Percentiles rank a stretch among this genome's conserved stretches.
phyloP scores from a whole-genome alignment of 352 stramenopile species.

The Globisporangium splendens region DNA sequence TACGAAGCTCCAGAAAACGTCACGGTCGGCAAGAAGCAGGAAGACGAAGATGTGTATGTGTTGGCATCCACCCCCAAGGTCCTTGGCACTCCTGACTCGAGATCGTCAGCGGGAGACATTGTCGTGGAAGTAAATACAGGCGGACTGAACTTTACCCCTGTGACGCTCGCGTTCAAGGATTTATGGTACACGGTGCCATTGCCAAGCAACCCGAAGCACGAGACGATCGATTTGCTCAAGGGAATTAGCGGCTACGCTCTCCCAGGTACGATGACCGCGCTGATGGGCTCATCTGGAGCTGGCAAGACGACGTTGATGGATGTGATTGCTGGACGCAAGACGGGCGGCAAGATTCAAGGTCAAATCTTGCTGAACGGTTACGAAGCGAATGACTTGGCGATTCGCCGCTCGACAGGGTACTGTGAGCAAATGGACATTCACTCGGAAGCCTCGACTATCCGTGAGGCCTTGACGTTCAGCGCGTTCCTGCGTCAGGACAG shows the following conservation, averaged over 20 bases:
- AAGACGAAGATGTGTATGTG: no score
- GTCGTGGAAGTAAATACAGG: constrained; percentile 2
- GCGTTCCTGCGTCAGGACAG: no score
- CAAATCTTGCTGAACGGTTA: constrained; percentile 51
- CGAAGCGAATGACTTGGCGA: neutral
- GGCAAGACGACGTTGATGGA: constrained; percentile 72
- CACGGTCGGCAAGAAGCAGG: constrained; percentile 21
- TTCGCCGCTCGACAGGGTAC: constrained; percentile 16
- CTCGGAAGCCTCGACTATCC: constrained; percentile 30
- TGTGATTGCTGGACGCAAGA: constrained; percentile 70
- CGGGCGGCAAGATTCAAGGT: constrained; percentile 79
- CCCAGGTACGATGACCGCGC: constrained; percentile 30
- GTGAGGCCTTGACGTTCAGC: no score
- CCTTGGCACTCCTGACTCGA: no score
- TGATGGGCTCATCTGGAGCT: constrained; percentile 32
- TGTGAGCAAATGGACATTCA: constrained; percentile 78
- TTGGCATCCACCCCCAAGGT: neutral
- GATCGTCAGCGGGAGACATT: constrained; percentile 9
- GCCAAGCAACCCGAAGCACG: constrained; percentile 22
- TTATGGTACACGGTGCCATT: constrained; percentile 16
- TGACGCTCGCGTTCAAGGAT: constrained; percentile 20
- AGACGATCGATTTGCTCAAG: constrained; percentile 29
- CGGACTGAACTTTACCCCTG: no score
- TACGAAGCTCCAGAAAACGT: constrained; percentile 1
- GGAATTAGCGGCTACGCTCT: constrained; percentile 21